Base-by-base conservation (phyloP, 2,329 filamentous ascomycete genomes). In the Taxawa tesnikishii region DNA sequence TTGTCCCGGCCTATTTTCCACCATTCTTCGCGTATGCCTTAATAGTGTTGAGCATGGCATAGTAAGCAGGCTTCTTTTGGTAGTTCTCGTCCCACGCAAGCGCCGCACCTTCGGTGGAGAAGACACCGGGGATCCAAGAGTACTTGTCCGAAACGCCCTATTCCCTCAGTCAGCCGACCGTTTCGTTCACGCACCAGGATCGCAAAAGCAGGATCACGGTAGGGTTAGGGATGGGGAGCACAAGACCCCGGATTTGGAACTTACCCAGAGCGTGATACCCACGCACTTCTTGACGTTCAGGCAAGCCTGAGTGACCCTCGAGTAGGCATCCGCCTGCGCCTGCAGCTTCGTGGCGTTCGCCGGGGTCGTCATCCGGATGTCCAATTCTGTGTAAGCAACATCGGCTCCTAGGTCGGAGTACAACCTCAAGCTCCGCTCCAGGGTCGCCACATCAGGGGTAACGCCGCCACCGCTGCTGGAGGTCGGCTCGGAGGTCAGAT, bases 371-470 rank as follows among this genome's bases (percentile, higher is more conserved):
- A 54, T 43, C 18, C 51, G 43, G 42, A 81, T 77, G 45, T 82
- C 77, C 12, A 79, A 60, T 55, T 79, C 74, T 3, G 73, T 78
- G 33, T 75, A 60, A 6, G 73, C 73, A 16, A 77, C 61, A 41
- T 79, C 71, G 13, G 68, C 60, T 12, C 61, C 62, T 14, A 68
- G 53, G n/a, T 47, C 46, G 3, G 65, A 67, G 30, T 73, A 68
- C 1, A 59, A 55, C 39, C 64, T 58, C 41, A 77, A 59, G 14
- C 40, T 38, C 4, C 67, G 63, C 9, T 49, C 49, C 56, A 34
- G 42, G 52, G 38, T 65, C 58, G 21, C 21, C 12, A 27, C 31
- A 28, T 34, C 31, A 12, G 40, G 40, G 4, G 35, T 31, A 3
- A 34, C 28, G 6, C 32, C 29, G n/a, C n/a, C n/a, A 9, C 38